Evolutionary conservation across 1,139 yeast species (phyloP).

Genomic region (Candida sp.): DNA sequence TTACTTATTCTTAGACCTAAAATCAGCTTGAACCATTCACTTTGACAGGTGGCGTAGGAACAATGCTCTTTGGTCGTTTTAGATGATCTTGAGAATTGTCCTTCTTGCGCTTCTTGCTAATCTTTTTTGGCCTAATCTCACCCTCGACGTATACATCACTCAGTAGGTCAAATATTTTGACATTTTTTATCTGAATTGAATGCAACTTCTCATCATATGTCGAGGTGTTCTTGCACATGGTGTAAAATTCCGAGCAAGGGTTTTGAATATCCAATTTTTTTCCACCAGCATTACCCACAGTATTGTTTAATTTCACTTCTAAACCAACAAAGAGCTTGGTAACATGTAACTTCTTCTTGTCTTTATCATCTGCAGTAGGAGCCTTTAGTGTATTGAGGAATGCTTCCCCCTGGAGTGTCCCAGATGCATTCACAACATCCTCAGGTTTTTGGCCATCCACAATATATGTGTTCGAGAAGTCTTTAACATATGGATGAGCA

Average conservation of each 20-base stretch:
- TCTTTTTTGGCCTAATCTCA: slow-evolving; percentile 67
- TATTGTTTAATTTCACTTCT: slow-evolving; percentile 40
- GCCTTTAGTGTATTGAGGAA: slow-evolving; percentile 18
- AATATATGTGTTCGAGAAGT: slow-evolving; percentile 56
- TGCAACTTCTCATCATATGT: slow-evolving; percentile 60
- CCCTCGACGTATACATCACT: slow-evolving; percentile 80
- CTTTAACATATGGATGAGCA: slow-evolving; percentile 90
- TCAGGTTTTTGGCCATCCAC: slow-evolving; percentile 52
- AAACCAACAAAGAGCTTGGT: slow-evolving; percentile 82
- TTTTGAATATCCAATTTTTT: slow-evolving; percentile 82
- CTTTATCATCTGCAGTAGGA: slow-evolving; percentile 10
- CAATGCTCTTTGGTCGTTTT: slow-evolving; percentile 16
- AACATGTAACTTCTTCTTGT: slow-evolving; percentile 44
- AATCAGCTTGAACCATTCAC: not conserved
- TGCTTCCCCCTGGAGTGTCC: slow-evolving; percentile 35
- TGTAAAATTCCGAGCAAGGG: slow-evolving; percentile 89
- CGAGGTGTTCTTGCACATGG: slow-evolving; percentile 71
- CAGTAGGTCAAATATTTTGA: slow-evolving; percentile 79
- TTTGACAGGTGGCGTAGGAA: slow-evolving; percentile 1
- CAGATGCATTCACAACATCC: slow-evolving; percentile 53
- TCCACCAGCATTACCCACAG: slow-evolving; percentile 39
- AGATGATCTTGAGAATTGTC: slow-evolving; percentile 8
- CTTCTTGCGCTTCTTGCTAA: slow-evolving; percentile 26
- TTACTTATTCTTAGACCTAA: too few species aligned
- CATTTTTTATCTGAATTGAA: slow-evolving; percentile 68